These are phyloP conservation scores for Termitomyces sp. DNA, from an alignment of 768 basidiomycete genomes.

Conservation along the genomic window DNA sequence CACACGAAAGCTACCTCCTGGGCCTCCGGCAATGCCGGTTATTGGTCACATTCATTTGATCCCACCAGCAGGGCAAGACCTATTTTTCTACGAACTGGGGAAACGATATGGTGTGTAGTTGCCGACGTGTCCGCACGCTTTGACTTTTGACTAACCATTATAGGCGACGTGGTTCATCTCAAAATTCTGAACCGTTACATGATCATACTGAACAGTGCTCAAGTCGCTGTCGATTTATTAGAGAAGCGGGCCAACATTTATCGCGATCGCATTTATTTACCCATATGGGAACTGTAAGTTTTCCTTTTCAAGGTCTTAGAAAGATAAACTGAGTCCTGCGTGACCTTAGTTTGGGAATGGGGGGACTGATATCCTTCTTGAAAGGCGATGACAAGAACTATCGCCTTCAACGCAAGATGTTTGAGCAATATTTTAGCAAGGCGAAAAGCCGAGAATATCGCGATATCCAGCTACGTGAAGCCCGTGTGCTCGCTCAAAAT, in stretches of 20 bases:
- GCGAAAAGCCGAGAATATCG: constrained; percentile 10
- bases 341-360: no score
- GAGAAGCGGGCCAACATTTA: no score
- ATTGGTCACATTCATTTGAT: constrained; percentile 34
- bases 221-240: constrained; percentile 25
- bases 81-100: constrained; percentile 27
- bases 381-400: constrained; percentile 12
- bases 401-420: constrained; percentile 12
- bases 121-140: neutral
- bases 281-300: constrained; percentile 21
- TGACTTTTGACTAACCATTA: no score
- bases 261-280: no score
- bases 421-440: constrained; percentile 9
- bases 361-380: constrained; percentile 8
- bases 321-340: no score
- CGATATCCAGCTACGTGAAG: constrained; percentile 13
- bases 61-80: constrained; percentile 23
- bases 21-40: constrained; percentile 33
- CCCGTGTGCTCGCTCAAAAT: constrained; percentile 16
- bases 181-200: constrained; percentile 21
- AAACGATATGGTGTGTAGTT: constrained; percentile 28
- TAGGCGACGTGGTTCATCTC: constrained; percentile 19
- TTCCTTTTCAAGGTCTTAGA: no score
- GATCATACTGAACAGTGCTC: constrained; percentile 21
- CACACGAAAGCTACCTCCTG: constrained; percentile 24